phyloP scores from a whole-genome alignment of 1,284 basidiomycete genomes.

The Cutaneotrichosporon cavernicola region DNA sequence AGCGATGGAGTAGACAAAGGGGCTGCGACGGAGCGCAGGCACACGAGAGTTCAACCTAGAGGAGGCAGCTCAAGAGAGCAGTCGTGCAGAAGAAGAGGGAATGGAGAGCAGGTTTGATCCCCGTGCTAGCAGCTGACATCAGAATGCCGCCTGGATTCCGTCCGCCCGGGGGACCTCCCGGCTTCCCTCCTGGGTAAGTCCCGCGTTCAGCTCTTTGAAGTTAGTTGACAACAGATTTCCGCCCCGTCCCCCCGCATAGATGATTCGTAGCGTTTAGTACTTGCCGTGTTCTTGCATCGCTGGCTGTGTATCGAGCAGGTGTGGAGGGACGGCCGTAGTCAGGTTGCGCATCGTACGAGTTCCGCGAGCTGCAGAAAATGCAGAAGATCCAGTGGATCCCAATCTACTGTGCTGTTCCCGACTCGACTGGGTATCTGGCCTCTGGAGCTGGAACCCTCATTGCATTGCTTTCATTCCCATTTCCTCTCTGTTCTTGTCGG shows the following conservation, averaged over 20 bases:
- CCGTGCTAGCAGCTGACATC: neutral
- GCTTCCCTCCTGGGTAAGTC: slow-evolving; percentile 67
- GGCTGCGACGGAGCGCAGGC: neutral
- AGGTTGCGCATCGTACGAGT: neutral
- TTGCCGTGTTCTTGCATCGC: slow-evolving; percentile 16
- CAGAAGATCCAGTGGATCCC: too few species aligned
- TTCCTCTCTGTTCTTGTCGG: too few species aligned
- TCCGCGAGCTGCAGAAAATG: too few species aligned
- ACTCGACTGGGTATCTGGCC: too few species aligned
- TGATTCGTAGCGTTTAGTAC: slow-evolving; percentile 10
- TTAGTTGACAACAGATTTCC: slow-evolving; percentile 22
- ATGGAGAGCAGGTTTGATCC: neutral
- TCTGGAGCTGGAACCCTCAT: too few species aligned
- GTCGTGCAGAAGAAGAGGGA: neutral
- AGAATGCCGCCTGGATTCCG: slow-evolving; percentile 72
- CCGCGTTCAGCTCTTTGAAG: too few species aligned
- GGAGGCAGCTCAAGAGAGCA: neutral
- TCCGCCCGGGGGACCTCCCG: slow-evolving; percentile 61
- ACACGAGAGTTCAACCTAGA: neutral
- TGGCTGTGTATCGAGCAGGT: slow-evolving; percentile 9
- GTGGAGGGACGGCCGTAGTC: neutral
- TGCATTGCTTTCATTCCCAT: too few species aligned
- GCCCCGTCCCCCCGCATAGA: slow-evolving; percentile 25
- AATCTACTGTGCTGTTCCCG: too few species aligned
- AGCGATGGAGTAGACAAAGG: neutral